A percentile compares a stretch with the other conserved stretches of the same genome.
phyloP scores from a whole-genome alignment of 805 yeast species.

The Hanseniaspora lindneri region DNA sequence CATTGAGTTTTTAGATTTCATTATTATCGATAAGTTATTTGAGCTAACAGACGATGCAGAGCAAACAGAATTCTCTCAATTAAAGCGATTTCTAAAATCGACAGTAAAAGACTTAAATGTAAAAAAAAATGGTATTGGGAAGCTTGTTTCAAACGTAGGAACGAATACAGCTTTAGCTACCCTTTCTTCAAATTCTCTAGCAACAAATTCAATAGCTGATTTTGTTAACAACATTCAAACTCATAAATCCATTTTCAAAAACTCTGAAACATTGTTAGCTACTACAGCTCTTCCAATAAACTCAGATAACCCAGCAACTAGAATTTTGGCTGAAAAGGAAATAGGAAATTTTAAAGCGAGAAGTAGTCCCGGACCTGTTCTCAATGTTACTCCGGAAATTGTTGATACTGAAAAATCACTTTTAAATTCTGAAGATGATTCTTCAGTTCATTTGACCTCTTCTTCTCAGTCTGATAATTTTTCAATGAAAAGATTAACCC shows the following conservation, averaged over 20 bases:
- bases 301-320: neutral
- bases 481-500: too few species aligned
- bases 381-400: neutral
- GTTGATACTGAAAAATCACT: too few species aligned
- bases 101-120: constrained; percentile 54
- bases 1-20: constrained; percentile 44
- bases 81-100: constrained; percentile 56
- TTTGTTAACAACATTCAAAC: constrained; percentile 17
- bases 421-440: too few species aligned
- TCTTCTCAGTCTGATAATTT: too few species aligned
- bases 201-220: constrained; percentile 32
- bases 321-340: neutral
- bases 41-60: constrained; percentile 37
- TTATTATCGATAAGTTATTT: constrained; percentile 40
- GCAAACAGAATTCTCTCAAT: constrained; percentile 36
- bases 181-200: constrained; percentile 28
- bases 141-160: constrained; percentile 20
- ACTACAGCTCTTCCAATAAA: neutral
- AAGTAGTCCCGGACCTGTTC: neutral
- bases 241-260: constrained; percentile 7
- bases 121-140: neutral
- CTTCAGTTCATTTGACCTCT: too few species aligned
- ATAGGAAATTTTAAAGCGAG: neutral
- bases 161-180: constrained; percentile 28
- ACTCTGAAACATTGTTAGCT: constrained; percentile 11